These are phyloP conservation scores for Shiraia bambusicola DNA, from an alignment of 2,329 filamentous ascomycete species.

Conservation along the genomic window DNA sequence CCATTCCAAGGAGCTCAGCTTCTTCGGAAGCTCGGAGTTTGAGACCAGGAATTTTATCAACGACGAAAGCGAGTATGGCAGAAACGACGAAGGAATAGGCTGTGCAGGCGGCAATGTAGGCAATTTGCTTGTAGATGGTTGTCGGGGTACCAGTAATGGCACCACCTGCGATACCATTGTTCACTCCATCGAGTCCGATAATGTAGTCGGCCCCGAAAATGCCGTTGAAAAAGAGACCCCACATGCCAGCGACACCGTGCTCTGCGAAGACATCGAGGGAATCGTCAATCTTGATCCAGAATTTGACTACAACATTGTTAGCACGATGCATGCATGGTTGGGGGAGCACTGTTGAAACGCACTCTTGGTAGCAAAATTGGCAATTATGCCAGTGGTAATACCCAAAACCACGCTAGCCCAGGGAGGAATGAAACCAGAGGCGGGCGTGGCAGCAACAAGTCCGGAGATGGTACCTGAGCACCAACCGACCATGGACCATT, in stretches of 20 bases:
- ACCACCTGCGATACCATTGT: constrained; percentile 62
- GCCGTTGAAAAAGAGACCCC: constrained; percentile 76
- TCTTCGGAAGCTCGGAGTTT: constrained; percentile 78
- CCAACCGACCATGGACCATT: constrained; percentile 94
- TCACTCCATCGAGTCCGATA: constrained; percentile 72
- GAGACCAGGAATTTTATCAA: constrained; percentile 75
- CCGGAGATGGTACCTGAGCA: constrained; percentile 86
- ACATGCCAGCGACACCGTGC: constrained; percentile 80
- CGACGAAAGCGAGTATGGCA: constrained; percentile 69
- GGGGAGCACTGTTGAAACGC: constrained; percentile 51
- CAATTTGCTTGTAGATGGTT: constrained; percentile 76
- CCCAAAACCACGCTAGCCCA: constrained; percentile 65
- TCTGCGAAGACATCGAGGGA: constrained; percentile 90
- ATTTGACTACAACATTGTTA: constrained; percentile 57
- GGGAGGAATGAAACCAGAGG: constrained; percentile 73
- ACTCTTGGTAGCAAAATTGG: constrained; percentile 87
- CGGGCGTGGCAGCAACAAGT: constrained; percentile 83
- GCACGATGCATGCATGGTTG: background rate
- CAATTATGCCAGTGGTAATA: constrained; percentile 64
- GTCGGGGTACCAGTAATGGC: constrained; percentile 74
- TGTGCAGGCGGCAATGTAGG: constrained; percentile 68
- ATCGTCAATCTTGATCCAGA: constrained; percentile 79
- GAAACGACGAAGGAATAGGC: constrained; percentile 74
- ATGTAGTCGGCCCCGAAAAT: constrained; percentile 76
- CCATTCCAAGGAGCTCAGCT: constrained; percentile 83